Evolutionary conservation across 192 early-diverging fungal species (phyloP).

Genomic region (Haplosporangium gracile): DNA sequence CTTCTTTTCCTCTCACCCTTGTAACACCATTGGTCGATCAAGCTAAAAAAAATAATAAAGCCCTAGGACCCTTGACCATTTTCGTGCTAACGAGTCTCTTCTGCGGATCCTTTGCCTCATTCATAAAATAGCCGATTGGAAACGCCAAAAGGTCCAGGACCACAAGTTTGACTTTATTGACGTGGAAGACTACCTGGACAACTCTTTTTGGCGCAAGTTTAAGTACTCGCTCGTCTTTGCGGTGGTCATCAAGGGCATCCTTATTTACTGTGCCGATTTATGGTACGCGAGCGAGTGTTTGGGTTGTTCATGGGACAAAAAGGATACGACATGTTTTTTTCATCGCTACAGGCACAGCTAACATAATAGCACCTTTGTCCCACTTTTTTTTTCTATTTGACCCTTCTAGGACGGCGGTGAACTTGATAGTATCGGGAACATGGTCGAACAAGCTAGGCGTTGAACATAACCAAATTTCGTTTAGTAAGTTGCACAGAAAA

Average conservation of each 20-base stretch:
- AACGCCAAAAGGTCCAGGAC: constrained; percentile 81
- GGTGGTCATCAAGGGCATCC: constrained; percentile 76
- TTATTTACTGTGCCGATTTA: constrained; percentile 87
- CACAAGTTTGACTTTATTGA: constrained; percentile 93
- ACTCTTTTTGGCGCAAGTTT: constrained; percentile 54
- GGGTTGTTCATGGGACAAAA: not conserved
- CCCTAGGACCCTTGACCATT: no score
- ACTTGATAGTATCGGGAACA: constrained; percentile 36
- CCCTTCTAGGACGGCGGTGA: constrained; percentile 42
- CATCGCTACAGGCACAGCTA: not conserved
- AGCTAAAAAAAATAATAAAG: not conserved
- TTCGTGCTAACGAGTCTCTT: not conserved
- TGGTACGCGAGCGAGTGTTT: constrained; percentile 44
- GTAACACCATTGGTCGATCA: not conserved
- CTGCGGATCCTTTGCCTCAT: not conserved
- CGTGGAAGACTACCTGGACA: constrained; percentile 76
- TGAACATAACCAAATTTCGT: not conserved
- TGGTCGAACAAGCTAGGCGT: constrained; percentile 32
- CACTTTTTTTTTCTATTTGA: not conserved
- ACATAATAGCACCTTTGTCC: not conserved
- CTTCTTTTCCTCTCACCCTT: no score
- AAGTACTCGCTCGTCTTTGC: constrained; percentile 74
- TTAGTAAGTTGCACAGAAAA: not conserved
- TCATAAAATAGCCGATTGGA: constrained; percentile 74
- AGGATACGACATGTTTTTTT: not conserved